Percentiles rank a stretch among this genome's conserved stretches.
Conservation (phyloP, 768 basidiomycete genomes). For the Lentinula edodes region DNA sequence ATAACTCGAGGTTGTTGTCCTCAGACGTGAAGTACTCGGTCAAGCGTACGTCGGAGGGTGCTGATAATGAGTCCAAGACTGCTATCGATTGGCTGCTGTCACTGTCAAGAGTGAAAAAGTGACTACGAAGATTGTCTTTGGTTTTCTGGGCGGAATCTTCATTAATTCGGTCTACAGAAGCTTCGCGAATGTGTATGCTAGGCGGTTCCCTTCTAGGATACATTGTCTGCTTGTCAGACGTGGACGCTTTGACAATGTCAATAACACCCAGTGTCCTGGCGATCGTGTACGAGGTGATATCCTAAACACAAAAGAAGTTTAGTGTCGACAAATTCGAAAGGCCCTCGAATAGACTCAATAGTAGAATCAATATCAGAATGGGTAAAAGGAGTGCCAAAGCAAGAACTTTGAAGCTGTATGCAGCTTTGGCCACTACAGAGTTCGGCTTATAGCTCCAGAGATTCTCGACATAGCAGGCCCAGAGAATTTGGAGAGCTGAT, state of each 20-base stretch:
- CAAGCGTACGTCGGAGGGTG: slow-evolving; percentile 14
- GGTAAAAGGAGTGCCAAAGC: slow-evolving; percentile 61
- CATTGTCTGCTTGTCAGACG: slow-evolving; percentile 48
- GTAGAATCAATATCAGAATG: slow-evolving; percentile 44
- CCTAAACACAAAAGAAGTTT: slow-evolving; percentile 34
- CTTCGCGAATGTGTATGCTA: slow-evolving; percentile 24
- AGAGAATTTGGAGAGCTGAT: slow-evolving; percentile 40
- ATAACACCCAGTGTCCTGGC: slow-evolving; percentile 77
- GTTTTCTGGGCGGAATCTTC: neutral
- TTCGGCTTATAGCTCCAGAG: slow-evolving; percentile 58
- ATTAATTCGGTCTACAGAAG: neutral
- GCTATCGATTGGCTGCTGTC: neutral
- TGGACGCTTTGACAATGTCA: slow-evolving; percentile 70
- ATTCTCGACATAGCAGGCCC: slow-evolving; percentile 56
- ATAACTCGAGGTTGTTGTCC: slow-evolving; percentile 45
- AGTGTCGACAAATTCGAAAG: slow-evolving; percentile 3
- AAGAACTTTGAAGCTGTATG: slow-evolving; percentile 59
- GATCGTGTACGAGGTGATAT: slow-evolving; percentile 76
- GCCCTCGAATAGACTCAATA: slow-evolving; percentile 37
- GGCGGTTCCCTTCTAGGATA: slow-evolving; percentile 23
- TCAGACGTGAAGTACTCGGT: slow-evolving; percentile 49
- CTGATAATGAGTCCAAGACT: neutral
- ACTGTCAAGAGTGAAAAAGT: neutral
- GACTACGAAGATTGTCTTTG: neutral
- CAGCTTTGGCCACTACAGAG: slow-evolving; percentile 65